Conservation (phyloP, 257 asterid genomes). For the Apocynum venetum region DNA sequence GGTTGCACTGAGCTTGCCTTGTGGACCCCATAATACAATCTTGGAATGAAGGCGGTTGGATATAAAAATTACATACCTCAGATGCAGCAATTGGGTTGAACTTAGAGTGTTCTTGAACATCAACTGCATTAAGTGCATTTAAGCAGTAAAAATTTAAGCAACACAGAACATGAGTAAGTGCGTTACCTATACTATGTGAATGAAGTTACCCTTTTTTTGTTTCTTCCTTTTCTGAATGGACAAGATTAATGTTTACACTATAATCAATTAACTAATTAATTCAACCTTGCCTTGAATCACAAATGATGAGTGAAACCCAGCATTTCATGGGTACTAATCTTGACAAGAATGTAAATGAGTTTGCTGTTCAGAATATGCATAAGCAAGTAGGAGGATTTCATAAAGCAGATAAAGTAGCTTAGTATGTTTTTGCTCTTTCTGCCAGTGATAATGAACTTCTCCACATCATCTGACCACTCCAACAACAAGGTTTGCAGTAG, state of each 20-base stretch:
- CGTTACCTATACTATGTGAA: neutral
- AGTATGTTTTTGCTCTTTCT: neutral
- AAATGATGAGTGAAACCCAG: neutral
- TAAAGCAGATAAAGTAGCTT: neutral
- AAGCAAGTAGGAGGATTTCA: neutral
- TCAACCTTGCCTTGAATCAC: neutral
- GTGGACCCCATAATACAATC: constrained; percentile 6
- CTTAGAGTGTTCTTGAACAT: constrained; percentile 23
- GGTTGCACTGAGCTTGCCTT: constrained; percentile 14
- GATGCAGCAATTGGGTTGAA: constrained; percentile 18
- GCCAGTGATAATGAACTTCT: neutral
- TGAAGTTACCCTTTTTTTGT: neutral
- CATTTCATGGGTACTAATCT: neutral
- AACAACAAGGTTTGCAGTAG: neutral
- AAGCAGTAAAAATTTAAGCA: neutral
- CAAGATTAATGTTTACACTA: too few relatives aligned
- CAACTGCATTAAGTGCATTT: constrained; percentile 28
- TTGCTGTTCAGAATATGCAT: neutral
- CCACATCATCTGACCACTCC: neutral
- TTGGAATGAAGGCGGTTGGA: constrained; percentile 13
- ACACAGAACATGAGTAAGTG: neutral
- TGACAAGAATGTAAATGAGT: neutral
- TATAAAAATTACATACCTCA: constrained; percentile 6
- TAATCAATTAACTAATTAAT: neutral
- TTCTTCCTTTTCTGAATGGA: neutral